phyloP scores from a whole-genome alignment of 2,329 filamentous ascomycete species.

The Scortechinia acanthostroma region DNA sequence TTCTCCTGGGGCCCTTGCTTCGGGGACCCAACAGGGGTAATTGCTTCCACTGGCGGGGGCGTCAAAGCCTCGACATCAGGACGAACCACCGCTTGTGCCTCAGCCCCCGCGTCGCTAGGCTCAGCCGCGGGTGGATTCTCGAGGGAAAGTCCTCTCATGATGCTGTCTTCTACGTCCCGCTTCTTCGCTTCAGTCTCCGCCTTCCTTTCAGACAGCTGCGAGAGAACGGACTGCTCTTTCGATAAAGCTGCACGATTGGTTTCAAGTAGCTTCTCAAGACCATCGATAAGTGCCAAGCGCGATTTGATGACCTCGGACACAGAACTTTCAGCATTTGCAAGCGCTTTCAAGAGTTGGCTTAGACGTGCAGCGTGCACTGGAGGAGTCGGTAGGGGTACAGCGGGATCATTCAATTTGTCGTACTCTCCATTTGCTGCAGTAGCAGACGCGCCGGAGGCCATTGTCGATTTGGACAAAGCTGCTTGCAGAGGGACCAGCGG shows the following conservation, averaged over 20 bases:
- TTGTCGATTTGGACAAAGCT: slow-evolving; percentile 64
- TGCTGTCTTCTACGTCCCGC: slow-evolving; percentile 80
- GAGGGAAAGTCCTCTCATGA: slow-evolving; percentile 74
- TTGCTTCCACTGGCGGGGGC: background rate
- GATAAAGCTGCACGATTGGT: slow-evolving; percentile 64
- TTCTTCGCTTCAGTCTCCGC: slow-evolving; percentile 73
- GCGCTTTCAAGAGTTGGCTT: slow-evolving; percentile 78
- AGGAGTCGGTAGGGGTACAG: slow-evolving; percentile 64
- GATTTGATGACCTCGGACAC: slow-evolving; percentile 86
- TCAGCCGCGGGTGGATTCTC: slow-evolving; percentile 33
- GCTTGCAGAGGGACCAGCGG: slow-evolving; percentile 71
- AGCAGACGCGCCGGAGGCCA: slow-evolving; percentile 59
- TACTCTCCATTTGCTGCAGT: slow-evolving; percentile 75
- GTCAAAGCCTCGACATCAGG: background rate
- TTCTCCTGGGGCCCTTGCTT: background rate
- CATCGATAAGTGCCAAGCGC: slow-evolving; percentile 68
- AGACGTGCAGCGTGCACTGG: slow-evolving; percentile 88
- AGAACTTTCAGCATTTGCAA: slow-evolving; percentile 81
- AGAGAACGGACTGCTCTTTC: slow-evolving; percentile 61
- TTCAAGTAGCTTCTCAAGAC: slow-evolving; percentile 75
- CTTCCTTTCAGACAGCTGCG: slow-evolving; percentile 60
- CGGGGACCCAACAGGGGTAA: background rate
- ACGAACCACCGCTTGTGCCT: background rate
- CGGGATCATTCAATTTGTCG: slow-evolving; percentile 71
- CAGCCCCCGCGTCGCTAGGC: background rate